phyloP scores from a whole-genome alignment of 257 asterid species.

The Solanum corneliomulleri region DNA sequence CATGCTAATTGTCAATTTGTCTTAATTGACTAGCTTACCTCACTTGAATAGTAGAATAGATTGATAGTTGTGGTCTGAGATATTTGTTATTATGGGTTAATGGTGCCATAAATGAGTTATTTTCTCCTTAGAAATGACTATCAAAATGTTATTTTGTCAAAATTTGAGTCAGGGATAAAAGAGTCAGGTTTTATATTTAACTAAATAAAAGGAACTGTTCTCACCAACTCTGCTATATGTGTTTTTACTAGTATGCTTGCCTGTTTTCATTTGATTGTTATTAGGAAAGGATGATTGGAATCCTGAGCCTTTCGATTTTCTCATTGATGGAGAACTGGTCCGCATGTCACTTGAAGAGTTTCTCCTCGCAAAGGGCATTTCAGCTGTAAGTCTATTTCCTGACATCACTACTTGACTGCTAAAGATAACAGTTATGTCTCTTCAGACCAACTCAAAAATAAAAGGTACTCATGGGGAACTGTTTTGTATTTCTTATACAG shows the following conservation, averaged over 20 bases:
- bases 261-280: background rate
- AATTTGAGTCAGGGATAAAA: background rate
- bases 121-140: background rate
- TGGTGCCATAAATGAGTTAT: background rate
- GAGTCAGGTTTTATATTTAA: background rate
- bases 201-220: background rate
- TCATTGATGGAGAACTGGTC: slow-evolving; percentile 78
- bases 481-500: slow-evolving; percentile 20
- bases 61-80: background rate
- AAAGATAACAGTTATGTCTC: background rate
- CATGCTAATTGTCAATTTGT: background rate
- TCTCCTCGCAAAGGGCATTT: slow-evolving; percentile 84
- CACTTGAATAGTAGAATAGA: background rate
- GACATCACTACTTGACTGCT: background rate
- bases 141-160: background rate
- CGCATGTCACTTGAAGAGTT: slow-evolving; percentile 86
- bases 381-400: slow-evolving; percentile 46
- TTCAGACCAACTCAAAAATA: background rate
- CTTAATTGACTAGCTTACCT: background rate
- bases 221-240: background rate
- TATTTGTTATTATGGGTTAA: background rate
- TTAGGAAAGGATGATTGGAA: slow-evolving; percentile 60
- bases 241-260: background rate
- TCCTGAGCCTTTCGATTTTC: slow-evolving; percentile 75
- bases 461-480: background rate